A percentile compares a stretch with the other conserved stretches of the same genome.
These are phyloP conservation scores for Carex scoparia DNA, from an alignment of 176 grass and related monocot species.

Conservation along the genomic window DNA sequence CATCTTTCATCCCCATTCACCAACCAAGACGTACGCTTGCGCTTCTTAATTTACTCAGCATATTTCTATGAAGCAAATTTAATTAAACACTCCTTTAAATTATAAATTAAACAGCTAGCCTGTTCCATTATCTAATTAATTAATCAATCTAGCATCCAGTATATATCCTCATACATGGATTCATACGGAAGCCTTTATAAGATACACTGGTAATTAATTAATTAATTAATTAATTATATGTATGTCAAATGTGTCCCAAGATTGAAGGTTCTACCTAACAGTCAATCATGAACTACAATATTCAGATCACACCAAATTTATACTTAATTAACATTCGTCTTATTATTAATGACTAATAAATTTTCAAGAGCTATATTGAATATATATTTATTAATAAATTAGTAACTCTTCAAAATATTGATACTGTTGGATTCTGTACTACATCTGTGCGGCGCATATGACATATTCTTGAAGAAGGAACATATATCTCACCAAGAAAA, in stretches of 20 bases:
- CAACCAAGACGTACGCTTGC: background rate
- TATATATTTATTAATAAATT: background rate
- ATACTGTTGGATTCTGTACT: conserved; percentile 8
- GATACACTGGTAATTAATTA: too few species aligned
- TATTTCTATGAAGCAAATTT: background rate
- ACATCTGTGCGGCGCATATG: background rate
- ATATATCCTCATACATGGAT: background rate
- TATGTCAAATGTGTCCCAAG: too few species aligned
- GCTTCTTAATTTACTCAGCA: too few species aligned
- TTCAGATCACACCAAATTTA: background rate
- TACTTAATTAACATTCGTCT: background rate
- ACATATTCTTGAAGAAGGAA: background rate
- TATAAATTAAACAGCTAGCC: background rate
- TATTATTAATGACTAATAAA: background rate
- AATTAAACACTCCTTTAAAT: background rate
- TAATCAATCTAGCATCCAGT: background rate
- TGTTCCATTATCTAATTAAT: too few species aligned
- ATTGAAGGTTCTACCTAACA: background rate
- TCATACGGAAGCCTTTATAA: too few species aligned
- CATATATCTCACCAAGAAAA: background rate
- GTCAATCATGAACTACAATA: background rate
- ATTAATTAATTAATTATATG: too few species aligned
- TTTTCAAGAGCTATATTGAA: background rate
- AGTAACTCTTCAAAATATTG: background rate
- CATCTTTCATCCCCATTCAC: background rate